Percentiles rank a stretch among this genome's conserved stretches.
Conservation (phyloP, 345 rosid genomes). For the Lagerstroemia speciosa region DNA sequence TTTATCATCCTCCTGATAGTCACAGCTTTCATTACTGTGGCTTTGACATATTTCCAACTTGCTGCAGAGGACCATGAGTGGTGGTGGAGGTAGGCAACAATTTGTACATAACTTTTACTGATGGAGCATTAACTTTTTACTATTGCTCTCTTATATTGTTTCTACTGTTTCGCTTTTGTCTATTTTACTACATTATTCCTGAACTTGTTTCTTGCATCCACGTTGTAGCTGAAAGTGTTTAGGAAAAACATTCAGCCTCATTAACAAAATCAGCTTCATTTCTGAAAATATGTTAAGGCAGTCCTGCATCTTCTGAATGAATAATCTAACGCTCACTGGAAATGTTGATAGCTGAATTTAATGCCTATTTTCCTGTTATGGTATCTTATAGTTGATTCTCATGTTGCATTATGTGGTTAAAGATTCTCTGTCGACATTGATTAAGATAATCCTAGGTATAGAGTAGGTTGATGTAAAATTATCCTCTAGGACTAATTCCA, state of each 20-base stretch:
- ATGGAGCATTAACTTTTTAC: background rate
- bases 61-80: constrained; percentile 54
- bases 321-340: too few relatives aligned
- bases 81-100: constrained; percentile 51
- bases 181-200: background rate
- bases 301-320: background rate
- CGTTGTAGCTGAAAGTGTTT: background rate
- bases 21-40: constrained; percentile 49
- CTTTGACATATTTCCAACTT: constrained; percentile 48
- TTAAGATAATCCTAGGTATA: too few relatives aligned
- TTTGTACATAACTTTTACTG: background rate
- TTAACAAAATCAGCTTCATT: background rate
- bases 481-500: background rate
- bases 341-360: too few relatives aligned
- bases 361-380: too few relatives aligned
- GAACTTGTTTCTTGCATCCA: background rate
- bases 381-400: too few relatives aligned
- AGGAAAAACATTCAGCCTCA: background rate
- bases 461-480: too few relatives aligned
- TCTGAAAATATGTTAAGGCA: background rate
- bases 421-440: too few relatives aligned
- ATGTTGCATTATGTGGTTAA: too few relatives aligned
- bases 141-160: too few relatives aligned
- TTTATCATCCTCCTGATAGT: constrained; percentile 48
- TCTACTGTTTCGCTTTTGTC: too few relatives aligned